Evolutionary conservation across 2,329 filamentous ascomycete species (phyloP).

Genomic region (Setomelanomma holmii): DNA sequence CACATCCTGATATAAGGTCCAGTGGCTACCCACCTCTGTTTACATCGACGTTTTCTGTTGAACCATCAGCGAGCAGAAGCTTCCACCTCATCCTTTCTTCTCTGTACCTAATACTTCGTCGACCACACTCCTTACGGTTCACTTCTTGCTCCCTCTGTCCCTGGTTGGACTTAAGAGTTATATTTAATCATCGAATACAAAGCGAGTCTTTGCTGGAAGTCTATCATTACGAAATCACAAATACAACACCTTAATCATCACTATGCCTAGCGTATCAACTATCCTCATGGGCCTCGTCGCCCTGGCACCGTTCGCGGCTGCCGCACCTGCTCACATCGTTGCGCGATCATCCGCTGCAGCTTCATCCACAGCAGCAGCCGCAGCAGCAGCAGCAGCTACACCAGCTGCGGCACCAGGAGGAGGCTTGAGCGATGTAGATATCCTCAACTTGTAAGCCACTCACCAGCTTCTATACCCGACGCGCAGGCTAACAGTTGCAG

Average conservation of each 20-base stretch:
- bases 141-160: slow-evolving; percentile 42
- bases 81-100: slow-evolving; percentile 28
- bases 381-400: slow-evolving; percentile 15
- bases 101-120: slow-evolving; percentile 44
- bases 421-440: slow-evolving; percentile 58
- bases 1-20: slow-evolving; percentile 45
- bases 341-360: slow-evolving; percentile 30
- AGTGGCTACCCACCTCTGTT: slow-evolving; percentile 47
- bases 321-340: slow-evolving; percentile 36
- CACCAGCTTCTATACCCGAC: slow-evolving; percentile 15
- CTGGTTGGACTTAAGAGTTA: slow-evolving; percentile 49
- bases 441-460: slow-evolving; percentile 60
- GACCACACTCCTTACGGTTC: slow-evolving; percentile 46
- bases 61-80: slow-evolving; percentile 44
- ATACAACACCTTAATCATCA: slow-evolving; percentile 38
- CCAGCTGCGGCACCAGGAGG: slow-evolving; percentile 26
- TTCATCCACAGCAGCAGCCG: slow-evolving; percentile 14
- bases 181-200: slow-evolving; percentile 47
- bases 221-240: slow-evolving; percentile 31
- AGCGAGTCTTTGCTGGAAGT: slow-evolving; percentile 49
- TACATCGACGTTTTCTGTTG: slow-evolving; percentile 47
- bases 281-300: slow-evolving; percentile 44
- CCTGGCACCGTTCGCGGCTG: slow-evolving; percentile 44
- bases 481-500: slow-evolving; percentile 53
- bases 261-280: slow-evolving; percentile 49